phyloP scores from a whole-genome alignment of 2,329 filamentous ascomycete species.

The Aspergillus melleus region DNA sequence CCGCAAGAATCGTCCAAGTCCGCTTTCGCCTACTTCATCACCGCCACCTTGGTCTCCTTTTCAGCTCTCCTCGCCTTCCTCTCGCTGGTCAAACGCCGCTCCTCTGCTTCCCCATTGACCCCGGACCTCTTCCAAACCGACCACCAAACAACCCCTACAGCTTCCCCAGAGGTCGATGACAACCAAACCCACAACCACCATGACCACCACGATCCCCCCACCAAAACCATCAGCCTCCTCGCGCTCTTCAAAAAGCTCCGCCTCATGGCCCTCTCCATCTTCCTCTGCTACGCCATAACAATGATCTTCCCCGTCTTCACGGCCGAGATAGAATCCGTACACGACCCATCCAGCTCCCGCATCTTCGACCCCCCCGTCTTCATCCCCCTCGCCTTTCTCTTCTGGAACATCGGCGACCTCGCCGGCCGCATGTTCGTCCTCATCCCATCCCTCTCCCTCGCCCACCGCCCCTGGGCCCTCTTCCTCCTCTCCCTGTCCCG shows the following conservation, averaged over 20 bases:
- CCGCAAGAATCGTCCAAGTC: conserved; percentile 60
- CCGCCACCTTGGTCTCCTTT: conserved; percentile 74
- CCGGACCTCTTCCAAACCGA: not conserved
- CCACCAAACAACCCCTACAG: not conserved
- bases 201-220: conserved; percentile 23
- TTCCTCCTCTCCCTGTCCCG: conserved; percentile 68
- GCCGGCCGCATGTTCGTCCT: conserved; percentile 70
- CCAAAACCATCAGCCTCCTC: conserved; percentile 58
- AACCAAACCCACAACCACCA: not conserved
- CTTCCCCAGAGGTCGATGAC: not conserved
- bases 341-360: conserved; percentile 46
- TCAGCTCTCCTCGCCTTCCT: conserved; percentile 71
- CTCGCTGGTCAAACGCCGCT: conserved; percentile 62
- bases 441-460: conserved; percentile 56
- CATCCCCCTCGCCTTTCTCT: conserved; percentile 84
- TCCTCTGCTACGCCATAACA: conserved; percentile 76
- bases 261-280: conserved; percentile 75
- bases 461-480: conserved; percentile 63
- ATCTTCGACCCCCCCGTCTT: conserved; percentile 72
- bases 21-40: conserved; percentile 88
- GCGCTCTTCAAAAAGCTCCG: conserved; percentile 73
- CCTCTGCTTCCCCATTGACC: not conserved
- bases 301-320: conserved; percentile 98
- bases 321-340: conserved; percentile 60
- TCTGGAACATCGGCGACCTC: conserved; percentile 92